These are phyloP conservation scores for Arabidopsis arenosa DNA, from an alignment of 345 rosid genomes.

Conservation along the genomic window DNA sequence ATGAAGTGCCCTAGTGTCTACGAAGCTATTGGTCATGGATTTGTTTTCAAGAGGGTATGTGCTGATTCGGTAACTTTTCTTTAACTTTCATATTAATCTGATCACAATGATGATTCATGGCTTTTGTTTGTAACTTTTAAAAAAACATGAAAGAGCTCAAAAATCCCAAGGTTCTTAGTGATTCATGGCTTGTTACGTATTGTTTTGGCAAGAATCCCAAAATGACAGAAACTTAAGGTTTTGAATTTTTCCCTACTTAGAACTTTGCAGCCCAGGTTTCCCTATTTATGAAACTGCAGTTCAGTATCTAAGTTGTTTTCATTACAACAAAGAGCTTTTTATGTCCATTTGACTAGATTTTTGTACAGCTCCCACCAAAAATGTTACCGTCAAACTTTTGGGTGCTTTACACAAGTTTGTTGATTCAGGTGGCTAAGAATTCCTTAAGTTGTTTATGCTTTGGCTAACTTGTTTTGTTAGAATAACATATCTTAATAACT, in stretches of 20 bases:
- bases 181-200: slow-evolving; percentile 80
- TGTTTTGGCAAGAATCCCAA: slow-evolving; percentile 70
- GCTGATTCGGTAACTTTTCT: background rate
- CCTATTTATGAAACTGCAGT: no score
- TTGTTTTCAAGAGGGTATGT: slow-evolving; percentile 89
- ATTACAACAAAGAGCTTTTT: no score
- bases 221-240: slow-evolving; percentile 92
- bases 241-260: slow-evolving; percentile 5
- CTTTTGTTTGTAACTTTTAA: slow-evolving; percentile 66
- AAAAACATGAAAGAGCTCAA: slow-evolving; percentile 94
- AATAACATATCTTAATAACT: slow-evolving; percentile 3
- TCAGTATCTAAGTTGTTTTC: no score
- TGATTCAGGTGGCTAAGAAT: no score
- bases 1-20: slow-evolving; percentile 49
- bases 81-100: slow-evolving; percentile 25
- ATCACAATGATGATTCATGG: slow-evolving; percentile 26
- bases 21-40: slow-evolving; percentile 47
- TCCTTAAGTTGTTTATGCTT: background rate
- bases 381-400: no score
- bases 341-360: no score
- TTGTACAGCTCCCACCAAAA: no score
- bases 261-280: no score
- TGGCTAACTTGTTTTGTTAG: background rate
- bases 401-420: no score
- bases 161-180: slow-evolving; percentile 99